These are phyloP conservation scores for Phaeosphaeriaceae sp. DNA, from an alignment of 2,329 filamentous ascomycete species.

Conservation along the genomic window DNA sequence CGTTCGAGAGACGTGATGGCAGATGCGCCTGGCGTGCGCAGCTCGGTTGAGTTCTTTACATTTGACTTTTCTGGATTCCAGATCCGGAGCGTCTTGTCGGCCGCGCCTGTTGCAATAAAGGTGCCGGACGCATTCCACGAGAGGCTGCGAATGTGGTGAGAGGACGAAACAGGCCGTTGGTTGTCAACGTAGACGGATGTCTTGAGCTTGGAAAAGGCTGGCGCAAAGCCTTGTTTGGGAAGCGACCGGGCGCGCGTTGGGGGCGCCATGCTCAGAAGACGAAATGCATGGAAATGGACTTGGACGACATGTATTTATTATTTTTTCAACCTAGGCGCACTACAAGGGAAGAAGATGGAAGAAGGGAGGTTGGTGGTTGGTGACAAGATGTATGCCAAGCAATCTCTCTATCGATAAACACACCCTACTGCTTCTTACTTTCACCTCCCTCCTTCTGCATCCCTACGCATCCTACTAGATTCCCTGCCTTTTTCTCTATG, in stretches of 20 bases:
- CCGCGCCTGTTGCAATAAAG: slow-evolving; percentile 80
- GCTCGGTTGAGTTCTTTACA: slow-evolving; percentile 75
- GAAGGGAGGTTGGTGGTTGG: neutral
- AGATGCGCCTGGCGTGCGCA: slow-evolving; percentile 65
- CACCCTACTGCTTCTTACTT: slow-evolving; percentile 32
- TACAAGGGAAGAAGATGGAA: neutral
- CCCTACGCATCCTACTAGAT: slow-evolving; percentile 69
- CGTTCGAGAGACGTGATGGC: slow-evolving; percentile 64
- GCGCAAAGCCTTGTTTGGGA: slow-evolving; percentile 73
- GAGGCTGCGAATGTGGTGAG: slow-evolving; percentile 68
- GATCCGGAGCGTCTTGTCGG: slow-evolving; percentile 73
- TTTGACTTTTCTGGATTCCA: slow-evolving; percentile 82
- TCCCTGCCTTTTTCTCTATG: slow-evolving; percentile 69
- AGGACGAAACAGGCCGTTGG: slow-evolving; percentile 39
- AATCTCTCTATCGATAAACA: neutral
- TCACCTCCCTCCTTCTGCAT: slow-evolving; percentile 60
- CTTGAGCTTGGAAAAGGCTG: slow-evolving; percentile 70
- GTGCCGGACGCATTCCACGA: slow-evolving; percentile 89
- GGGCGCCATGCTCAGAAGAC: slow-evolving; percentile 34
- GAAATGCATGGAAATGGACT: neutral
- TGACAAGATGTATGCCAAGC: no score
- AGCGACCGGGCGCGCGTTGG: slow-evolving; percentile 61
- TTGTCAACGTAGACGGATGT: slow-evolving; percentile 69
- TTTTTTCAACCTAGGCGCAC: neutral
- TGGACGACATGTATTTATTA: neutral